Evolutionary conservation across 768 basidiomycete species (phyloP).

Genomic region (Termitomyces titanicus): DNA sequence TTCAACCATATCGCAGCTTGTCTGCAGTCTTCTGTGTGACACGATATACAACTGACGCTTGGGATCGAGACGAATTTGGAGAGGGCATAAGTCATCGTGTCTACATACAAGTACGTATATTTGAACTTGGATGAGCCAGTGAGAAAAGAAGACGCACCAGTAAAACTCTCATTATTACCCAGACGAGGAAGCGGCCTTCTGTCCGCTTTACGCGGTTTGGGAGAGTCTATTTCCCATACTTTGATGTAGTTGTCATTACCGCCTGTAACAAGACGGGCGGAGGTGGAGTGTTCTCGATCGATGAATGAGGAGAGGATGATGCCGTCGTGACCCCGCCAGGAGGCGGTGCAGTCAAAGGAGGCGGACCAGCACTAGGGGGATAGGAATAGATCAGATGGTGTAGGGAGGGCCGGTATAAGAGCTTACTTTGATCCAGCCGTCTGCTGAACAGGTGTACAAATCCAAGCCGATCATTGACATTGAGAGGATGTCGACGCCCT

Average conservation of each 20-base stretch:
- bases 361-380: conserved; percentile 67
- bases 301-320: conserved; percentile 80
- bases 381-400: neutral
- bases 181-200: neutral
- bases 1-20: conserved; percentile 93
- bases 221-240: conserved; percentile 58
- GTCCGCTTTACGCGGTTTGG: conserved; percentile 20
- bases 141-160: conserved; percentile 3
- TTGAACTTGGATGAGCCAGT: neutral
- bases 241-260: conserved; percentile 86
- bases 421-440: conserved; percentile 66
- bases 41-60: conserved; percentile 70
- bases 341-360: conserved; percentile 80
- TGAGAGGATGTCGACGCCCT: conserved; percentile 81
- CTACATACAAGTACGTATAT: conserved; percentile 26
- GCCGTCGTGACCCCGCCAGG: conserved; percentile 78
- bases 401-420: neutral
- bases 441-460: conserved; percentile 62
- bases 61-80: conserved; percentile 85
- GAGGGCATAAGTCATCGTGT: conserved; percentile 74
- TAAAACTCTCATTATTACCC: conserved; percentile 1
- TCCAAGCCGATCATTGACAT: conserved; percentile 68
- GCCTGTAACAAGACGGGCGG: conserved; percentile 62
- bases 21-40: conserved; percentile 81
- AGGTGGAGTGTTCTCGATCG: conserved; percentile 29